phyloP scores from a whole-genome alignment of 352 stramenopile genomes.

The Globisporangium mamillatum region DNA sequence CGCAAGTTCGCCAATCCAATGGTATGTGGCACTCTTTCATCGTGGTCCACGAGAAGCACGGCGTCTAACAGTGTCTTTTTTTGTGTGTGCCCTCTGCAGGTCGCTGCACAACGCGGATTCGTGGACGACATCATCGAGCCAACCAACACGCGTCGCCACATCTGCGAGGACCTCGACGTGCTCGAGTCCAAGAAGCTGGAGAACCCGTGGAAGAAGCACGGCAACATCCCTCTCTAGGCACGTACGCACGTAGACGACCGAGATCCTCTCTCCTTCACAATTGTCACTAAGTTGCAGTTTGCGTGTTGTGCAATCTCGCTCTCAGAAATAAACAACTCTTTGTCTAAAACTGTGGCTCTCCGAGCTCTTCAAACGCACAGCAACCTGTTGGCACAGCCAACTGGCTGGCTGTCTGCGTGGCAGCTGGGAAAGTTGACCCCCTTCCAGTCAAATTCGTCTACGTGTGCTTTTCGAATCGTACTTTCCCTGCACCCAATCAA shows the following conservation, averaged over 20 bases:
- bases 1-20: constrained; percentile 96
- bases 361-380: background rate
- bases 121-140: constrained; percentile 98
- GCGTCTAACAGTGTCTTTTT: background rate
- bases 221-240: constrained; percentile 96
- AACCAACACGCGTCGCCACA: constrained; percentile 87
- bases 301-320: constrained; percentile 6
- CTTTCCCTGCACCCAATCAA: background rate
- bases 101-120: constrained; percentile 95
- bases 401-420: background rate
- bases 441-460: constrained; percentile 3
- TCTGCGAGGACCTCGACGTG: constrained; percentile 96
- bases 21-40: constrained; percentile 19
- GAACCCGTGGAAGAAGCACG: constrained; percentile 95
- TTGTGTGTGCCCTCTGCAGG: background rate
- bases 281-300: constrained; percentile 1
- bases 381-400: background rate
- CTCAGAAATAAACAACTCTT: constrained; percentile 4
- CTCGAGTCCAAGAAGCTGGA: constrained; percentile 92
- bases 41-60: background rate
- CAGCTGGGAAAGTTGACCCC: background rate
- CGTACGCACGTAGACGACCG: constrained; percentile 6
- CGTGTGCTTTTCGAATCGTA: background rate
- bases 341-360: background rate
- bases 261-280: background rate